These are phyloP conservation scores for Sedum album DNA, from an alignment of 164 flowering plant species.

Conservation along the genomic window DNA sequence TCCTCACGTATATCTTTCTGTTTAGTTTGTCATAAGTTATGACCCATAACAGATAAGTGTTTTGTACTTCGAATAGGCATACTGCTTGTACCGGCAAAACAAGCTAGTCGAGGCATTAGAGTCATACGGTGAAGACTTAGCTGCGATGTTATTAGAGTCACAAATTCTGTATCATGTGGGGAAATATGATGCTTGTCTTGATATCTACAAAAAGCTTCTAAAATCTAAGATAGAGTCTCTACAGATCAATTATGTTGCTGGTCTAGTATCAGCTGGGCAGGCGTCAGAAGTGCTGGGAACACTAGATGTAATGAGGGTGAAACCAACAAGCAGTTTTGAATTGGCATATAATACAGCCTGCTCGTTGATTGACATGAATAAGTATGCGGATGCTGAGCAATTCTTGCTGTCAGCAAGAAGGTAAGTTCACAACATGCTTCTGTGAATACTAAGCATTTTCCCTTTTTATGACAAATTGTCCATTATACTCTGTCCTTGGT, in stretches of 20 bases:
- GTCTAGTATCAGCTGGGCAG: constrained; percentile 68
- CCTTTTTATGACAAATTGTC: not conserved
- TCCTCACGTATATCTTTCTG: no score
- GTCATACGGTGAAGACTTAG: constrained; percentile 38
- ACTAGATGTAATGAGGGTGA: constrained; percentile 52
- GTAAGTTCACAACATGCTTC: constrained; percentile 20
- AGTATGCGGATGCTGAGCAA: constrained; percentile 70
- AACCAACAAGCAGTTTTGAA: constrained; percentile 88
- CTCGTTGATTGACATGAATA: constrained; percentile 61
- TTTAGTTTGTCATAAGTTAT: no score
- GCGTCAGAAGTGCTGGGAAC: constrained; percentile 70
- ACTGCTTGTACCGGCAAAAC: constrained; percentile 89
- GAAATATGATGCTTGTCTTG: constrained; percentile 62
- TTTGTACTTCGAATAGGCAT: constrained; percentile 41
- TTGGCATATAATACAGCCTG: constrained; percentile 88
- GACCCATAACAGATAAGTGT: not conserved
- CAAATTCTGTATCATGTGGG: constrained; percentile 84
- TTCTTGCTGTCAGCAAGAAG: constrained; percentile 72
- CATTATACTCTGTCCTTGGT: not conserved
- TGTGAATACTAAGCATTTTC: not conserved
- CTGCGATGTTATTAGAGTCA: constrained; percentile 57
- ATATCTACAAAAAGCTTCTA: constrained; percentile 65
- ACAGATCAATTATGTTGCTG: constrained; percentile 72
- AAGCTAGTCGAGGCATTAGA: constrained; percentile 75
- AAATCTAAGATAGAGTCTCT: constrained; percentile 59